Evolutionary conservation across 345 rosid genomes (phyloP), one percentile per base, ranked within the genome.

Genomic region (Angophora floribunda): DNA sequence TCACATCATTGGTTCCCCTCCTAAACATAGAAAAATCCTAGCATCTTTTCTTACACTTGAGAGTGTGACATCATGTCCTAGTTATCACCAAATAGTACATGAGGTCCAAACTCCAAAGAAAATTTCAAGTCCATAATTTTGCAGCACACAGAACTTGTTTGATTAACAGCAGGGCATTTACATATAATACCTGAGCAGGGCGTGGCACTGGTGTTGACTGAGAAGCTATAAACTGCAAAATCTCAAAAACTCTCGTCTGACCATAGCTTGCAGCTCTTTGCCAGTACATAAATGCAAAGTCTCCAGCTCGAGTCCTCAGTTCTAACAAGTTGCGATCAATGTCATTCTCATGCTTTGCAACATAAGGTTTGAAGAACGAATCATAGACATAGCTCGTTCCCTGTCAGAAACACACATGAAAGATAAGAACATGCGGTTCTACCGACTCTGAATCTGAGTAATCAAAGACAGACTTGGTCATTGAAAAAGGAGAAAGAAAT

Each of bases 331-430:
- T 92, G 59, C 91, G 92, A 89, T 95, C 97, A 85, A 95, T 94
- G 86, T 95, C 97, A 51, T 87, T 94, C 92, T 94, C 96, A 86
- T 95, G 96, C 87, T 91, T 93, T 85, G 93, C 89, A 57, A 94
- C 90, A 79, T 92, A 94, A 36, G 97, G 96, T 87, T 90, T 91
- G 88, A 95, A 92, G 90, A 94, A 92, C 41, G 96, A 94, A 89
- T 94, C 94, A 84, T 95, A 95, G 32, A 95, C 96, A 89, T 93
- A 94, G 22, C 94, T 89, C 30, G 96, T 94, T 88, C 97, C 97
- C 97, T 95, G 91, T 51, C 21, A 88, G 41, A 87, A 51, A 55
- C 67, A 84, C 86, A 86, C 28, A 22, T 52, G 22, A 44, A 51
- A 45, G 59, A 85, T 4, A 85, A 51, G 63, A 24, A 16, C 53